Evolutionary conservation across 768 basidiomycete species (phyloP), one percentile per base, ranked within the genome.

Genomic region (Crucibulum laeve): DNA sequence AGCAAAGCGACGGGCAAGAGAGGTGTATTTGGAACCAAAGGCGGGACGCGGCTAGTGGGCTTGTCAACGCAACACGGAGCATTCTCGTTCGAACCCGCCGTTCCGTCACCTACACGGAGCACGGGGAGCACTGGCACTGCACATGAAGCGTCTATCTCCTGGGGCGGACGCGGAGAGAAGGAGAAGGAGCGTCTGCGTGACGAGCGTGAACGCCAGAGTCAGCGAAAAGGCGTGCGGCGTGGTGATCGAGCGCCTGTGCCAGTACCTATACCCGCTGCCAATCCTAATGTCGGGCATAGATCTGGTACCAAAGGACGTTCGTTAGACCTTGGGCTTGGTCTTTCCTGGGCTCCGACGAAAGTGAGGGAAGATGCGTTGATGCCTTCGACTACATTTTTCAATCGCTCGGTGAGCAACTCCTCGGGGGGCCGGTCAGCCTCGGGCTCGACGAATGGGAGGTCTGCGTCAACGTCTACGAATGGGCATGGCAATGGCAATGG

Each of bases 321-420:
- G 19, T 61, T 88, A 26, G 86, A 87, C 58, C 72, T 87, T 6
- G 79, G 80, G 2, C 59, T 87, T 13, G 83, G 82, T 4, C 67
- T 88, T 33, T 65, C 82, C 11, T 87, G 86, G 86, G 86, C 85
- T 3, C 82, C 86, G 17, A 71, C 74, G 25, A 81, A 69, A 49
- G 70, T 88, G 47, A 73, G 75, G 39, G 83, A 86, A 56, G 80
- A 82, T 30, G 76, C 80, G n/a, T 60, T 88, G 25, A 58, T 84
- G 48, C 79, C 79, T 14, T 59, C 68, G 37, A 68, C 70, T 4
- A 63, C 60, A 1, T 67, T 70, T 25, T 66, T 70, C 41, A 44
- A 54, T 23, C 55, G 73, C 46, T 49, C 64, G 26, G 39, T 57
- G 8, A 68, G 64, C 48, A 52, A 52, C 10, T 51, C 66, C 18